These are phyloP conservation scores for Phaffomyces opuntiae DNA, from an alignment of 805 yeast species.

Conservation along the genomic window DNA sequence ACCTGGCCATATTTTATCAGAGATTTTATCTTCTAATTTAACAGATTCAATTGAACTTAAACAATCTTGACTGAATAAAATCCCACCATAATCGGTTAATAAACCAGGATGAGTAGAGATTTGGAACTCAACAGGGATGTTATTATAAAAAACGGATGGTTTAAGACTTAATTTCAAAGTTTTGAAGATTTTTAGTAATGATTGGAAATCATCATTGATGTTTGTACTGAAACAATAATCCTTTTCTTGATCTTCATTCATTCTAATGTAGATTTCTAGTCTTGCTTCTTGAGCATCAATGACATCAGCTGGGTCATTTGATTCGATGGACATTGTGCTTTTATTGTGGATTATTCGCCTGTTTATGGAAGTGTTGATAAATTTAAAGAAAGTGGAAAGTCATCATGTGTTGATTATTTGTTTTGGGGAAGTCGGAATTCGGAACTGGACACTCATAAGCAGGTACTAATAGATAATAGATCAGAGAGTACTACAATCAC, in stretches of 20 bases:
- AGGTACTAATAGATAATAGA: no score
- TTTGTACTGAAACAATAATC: conserved; percentile 85
- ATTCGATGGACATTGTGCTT: conserved; percentile 2
- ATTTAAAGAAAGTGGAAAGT: no score
- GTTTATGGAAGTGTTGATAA: no score
- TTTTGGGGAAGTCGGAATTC: background rate
- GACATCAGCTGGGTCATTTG: conserved; percentile 14
- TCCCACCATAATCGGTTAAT: conserved; percentile 75
- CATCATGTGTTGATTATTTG: background rate
- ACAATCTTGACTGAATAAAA: conserved; percentile 61
- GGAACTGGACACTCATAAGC: no score
- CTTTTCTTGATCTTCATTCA: conserved; percentile 77
- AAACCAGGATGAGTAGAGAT: conserved; percentile 68
- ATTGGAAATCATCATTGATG: conserved; percentile 49
- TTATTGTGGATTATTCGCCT: no score
- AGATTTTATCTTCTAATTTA: conserved; percentile 40
- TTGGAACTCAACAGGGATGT: conserved; percentile 56
- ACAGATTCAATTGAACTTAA: conserved; percentile 38
- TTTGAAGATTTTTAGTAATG: conserved; percentile 54
- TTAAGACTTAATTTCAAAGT: conserved; percentile 67
- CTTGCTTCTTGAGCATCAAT: conserved; percentile 21
- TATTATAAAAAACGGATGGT: conserved; percentile 69
- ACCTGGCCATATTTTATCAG: conserved; percentile 80
- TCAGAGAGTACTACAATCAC: no score
- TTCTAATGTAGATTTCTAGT: conserved; percentile 46